Evolutionary conservation across 2,329 filamentous ascomycete species (phyloP).

Genomic region (Fulvia fulva): DNA sequence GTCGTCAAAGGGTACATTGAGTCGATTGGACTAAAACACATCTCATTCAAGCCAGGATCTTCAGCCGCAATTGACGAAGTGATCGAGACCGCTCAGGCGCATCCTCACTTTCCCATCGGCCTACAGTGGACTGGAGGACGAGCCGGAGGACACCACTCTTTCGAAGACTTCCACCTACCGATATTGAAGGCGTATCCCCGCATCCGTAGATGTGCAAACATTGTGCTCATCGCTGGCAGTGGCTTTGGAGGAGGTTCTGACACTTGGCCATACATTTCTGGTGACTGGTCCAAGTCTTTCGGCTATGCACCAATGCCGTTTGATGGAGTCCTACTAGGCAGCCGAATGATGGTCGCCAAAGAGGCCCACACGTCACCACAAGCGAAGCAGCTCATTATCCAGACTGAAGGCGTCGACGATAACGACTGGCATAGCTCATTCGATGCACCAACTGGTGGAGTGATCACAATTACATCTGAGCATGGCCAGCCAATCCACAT

Average conservation of each 20-base stretch:
- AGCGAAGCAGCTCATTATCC: constrained; percentile 81
- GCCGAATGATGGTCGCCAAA: constrained; percentile 87
- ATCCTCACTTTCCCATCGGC: constrained; percentile 80
- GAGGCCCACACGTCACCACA: constrained; percentile 80
- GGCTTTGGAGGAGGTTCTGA: constrained; percentile 82
- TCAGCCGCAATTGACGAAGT: constrained; percentile 73
- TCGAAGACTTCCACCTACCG: constrained; percentile 85
- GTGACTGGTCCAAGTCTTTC: constrained; percentile 74
- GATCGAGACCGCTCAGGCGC: constrained; percentile 83
- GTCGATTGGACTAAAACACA: constrained; percentile 83
- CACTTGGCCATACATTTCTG: constrained; percentile 83
- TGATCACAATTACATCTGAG: constrained; percentile 91
- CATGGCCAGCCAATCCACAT: constrained; percentile 99
- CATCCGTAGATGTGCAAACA: constrained; percentile 75
- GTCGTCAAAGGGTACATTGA: constrained; percentile 86
- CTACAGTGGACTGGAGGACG: constrained; percentile 90
- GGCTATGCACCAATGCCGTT: constrained; percentile 88
- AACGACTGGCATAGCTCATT: constrained; percentile 83
- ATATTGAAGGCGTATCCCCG: constrained; percentile 82
- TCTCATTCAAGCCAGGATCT: constrained; percentile 88
- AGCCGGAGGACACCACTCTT: constrained; percentile 78
- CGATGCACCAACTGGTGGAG: constrained; percentile 78
- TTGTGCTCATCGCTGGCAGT: constrained; percentile 80
- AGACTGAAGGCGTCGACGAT: constrained; percentile 74
- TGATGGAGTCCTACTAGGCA: constrained; percentile 81